phyloP scores from a whole-genome alignment of 1,284 basidiomycete genomes.

The Rhizoctonia solani region DNA sequence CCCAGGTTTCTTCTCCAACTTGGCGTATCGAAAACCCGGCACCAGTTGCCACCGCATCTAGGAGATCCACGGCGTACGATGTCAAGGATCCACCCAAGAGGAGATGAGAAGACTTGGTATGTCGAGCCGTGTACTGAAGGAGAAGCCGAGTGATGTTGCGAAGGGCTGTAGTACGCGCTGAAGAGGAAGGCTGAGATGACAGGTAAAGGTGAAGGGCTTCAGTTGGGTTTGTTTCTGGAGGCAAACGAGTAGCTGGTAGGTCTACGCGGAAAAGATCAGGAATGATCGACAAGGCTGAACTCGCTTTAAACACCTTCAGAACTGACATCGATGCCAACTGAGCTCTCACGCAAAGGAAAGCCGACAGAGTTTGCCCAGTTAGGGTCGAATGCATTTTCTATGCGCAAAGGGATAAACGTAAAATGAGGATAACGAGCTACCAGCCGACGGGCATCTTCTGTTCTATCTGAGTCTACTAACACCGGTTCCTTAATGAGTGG shows the following conservation, averaged over 20 bases:
- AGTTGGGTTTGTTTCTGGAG: conserved; percentile 48
- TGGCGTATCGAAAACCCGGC: conserved; percentile 75
- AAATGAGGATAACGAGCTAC: conserved; percentile 56
- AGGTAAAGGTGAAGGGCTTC: conserved; percentile 63
- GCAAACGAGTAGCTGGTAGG: background rate
- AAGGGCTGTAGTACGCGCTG: conserved; percentile 66
- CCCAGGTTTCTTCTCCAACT: conserved; percentile 72
- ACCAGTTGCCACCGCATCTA: conserved; percentile 78
- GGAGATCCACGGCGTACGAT: conserved; percentile 74
- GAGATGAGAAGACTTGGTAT: conserved; percentile 68
- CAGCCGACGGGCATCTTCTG: conserved; percentile 54
- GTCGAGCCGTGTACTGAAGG: conserved; percentile 65
- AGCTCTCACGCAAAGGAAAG: background rate
- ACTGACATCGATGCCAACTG: conserved; percentile 52
- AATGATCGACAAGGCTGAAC: conserved; percentile 43
- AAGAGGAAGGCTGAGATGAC: conserved; percentile 72
- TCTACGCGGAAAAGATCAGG: conserved; percentile 34
- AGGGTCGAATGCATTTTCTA: conserved; percentile 74
- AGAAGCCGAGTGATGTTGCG: conserved; percentile 69
- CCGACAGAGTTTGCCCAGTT: conserved; percentile 50
- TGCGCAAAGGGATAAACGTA: conserved; percentile 61
- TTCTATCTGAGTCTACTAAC: conserved; percentile 60
- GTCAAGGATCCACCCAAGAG: conserved; percentile 83
- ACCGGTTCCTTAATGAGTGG: background rate
- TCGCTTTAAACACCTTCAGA: conserved; percentile 39